Percentiles rank a stretch among this genome's conserved stretches.
Evolutionary conservation across 305 asterid genomes (phyloP).

Genomic region (Ilex paraguariensis): DNA sequence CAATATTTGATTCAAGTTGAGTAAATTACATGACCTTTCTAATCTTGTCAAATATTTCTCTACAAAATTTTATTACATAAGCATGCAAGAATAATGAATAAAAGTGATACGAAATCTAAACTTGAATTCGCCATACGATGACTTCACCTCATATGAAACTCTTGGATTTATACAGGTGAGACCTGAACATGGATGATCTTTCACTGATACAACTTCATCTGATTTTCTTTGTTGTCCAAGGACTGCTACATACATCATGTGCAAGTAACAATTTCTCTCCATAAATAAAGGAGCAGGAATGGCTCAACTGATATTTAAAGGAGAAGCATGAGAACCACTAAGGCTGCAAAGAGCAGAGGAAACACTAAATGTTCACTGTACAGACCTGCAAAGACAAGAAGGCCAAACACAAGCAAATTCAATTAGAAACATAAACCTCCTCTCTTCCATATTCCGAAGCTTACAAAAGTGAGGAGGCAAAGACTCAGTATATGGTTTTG

Average conservation of each 20-base stretch:
- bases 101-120: conserved; percentile 11
- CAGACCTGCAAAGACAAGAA: conserved; percentile 36
- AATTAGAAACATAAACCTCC: background rate
- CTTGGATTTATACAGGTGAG: conserved; percentile 4
- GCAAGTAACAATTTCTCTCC: conserved; percentile 18
- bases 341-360: conserved; percentile 21
- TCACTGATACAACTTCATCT: background rate
- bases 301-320: conserved; percentile 18
- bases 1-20: background rate
- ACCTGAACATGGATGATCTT: background rate
- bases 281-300: conserved; percentile 7
- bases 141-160: conserved; percentile 12
- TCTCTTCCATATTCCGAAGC: no score
- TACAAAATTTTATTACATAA: conserved; percentile 31
- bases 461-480: no score
- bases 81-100: conserved; percentile 22
- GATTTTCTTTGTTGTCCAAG: background rate
- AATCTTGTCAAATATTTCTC: conserved; percentile 19
- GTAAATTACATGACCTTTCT: conserved; percentile 15
- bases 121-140: conserved; percentile 12
- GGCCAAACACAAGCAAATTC: conserved; percentile 9
- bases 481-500: no score
- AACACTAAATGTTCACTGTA: conserved; percentile 16
- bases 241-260: background rate
- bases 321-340: conserved; percentile 31